phyloP scores from a whole-genome alignment of 495 filamentous ascomycete species.

The Immersiella caudata region DNA sequence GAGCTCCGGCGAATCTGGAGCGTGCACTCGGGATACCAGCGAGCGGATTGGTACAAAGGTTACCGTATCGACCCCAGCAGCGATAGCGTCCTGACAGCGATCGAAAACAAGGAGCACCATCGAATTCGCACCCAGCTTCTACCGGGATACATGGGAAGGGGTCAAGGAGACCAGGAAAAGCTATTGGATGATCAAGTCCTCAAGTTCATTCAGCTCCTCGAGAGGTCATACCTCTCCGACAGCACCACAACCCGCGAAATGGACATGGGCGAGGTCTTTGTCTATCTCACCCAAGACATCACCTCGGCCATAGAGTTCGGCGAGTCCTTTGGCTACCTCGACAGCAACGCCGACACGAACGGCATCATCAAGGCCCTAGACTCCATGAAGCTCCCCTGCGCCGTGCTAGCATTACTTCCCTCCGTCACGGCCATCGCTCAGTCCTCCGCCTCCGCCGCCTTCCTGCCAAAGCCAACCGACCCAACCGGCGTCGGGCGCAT shows the following conservation, averaged over 20 bases:
- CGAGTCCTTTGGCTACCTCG: constrained; percentile 42
- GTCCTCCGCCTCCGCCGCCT: not conserved
- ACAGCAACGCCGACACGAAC: constrained; percentile 43
- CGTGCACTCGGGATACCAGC: constrained; percentile 28
- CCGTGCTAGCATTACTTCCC: constrained; percentile 10
- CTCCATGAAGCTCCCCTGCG: constrained; percentile 8
- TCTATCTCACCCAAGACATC: constrained; percentile 46
- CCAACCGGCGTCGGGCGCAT: constrained; percentile 5
- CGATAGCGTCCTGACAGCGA: constrained; percentile 26
- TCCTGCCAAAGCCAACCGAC: constrained; percentile 17
- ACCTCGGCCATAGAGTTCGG: constrained; percentile 46
- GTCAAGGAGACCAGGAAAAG: constrained; percentile 9
- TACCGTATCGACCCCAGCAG: constrained; percentile 27
- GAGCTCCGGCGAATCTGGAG: constrained; percentile 26
- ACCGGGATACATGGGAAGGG: constrained; percentile 20
- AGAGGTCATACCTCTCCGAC: constrained; percentile 25
- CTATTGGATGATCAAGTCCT: constrained; percentile 21
- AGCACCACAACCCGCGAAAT: constrained; percentile 27
- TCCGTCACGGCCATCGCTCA: not conserved
- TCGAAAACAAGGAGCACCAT: constrained; percentile 29
- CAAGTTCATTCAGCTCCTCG: constrained; percentile 25
- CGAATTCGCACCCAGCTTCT: constrained; percentile 16
- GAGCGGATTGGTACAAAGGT: constrained; percentile 25
- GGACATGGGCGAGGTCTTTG: constrained; percentile 38
- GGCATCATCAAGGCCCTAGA: constrained; percentile 23